Base-by-base conservation (phyloP, 1,284 basidiomycete species). In the Sanguinoderma infundibulare region DNA sequence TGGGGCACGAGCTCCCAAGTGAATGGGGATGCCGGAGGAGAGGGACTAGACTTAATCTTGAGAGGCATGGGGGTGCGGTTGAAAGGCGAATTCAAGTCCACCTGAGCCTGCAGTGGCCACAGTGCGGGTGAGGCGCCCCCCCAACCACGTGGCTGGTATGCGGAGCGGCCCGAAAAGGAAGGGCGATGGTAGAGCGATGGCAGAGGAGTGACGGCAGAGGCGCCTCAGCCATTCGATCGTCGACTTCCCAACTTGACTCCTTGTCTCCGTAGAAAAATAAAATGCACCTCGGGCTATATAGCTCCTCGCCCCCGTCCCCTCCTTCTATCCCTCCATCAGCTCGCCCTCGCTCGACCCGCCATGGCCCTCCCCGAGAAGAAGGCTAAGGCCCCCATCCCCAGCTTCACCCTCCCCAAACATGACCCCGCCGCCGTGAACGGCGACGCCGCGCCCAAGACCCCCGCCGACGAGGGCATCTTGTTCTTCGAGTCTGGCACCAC, bases 381-480 rank as follows among this genome's bases (percentile, higher is more conserved):
- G 46, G 55, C 64, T 28, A 71, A 64, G 63, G 66, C 65, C 7
- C 49, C 65, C 3, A 55, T 68, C 34, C 20, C 64, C 51, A 62
- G 55, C 35, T 67, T 73, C 51, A 65, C 67, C 63, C 72, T 75
- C 47, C 72, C 72, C 4, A 67, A 64, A 47, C 49, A 61, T 14
- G 36, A 61, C 36, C 55, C 50, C 32, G 52, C 61, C 1, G 32
- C 52, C 26, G 38, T 51, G 4, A 61, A 61, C 22, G 52, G 59
- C 9, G 60, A 38, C 47, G 70, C 72, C 69, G 66, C 90, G 0
- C 92, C 91, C 35, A 94, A 88, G 80, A 96, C 95, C 2, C 95
- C 94, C 28, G 95, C 95, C 51, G 94, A 96, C 74, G 94, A 96
- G 72, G 94, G 89, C 32, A 87, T 95, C 71, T 89, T 91, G 47